Base-by-base conservation (phyloP, 768 basidiomycete genomes). In the Naganishia antarctica region DNA sequence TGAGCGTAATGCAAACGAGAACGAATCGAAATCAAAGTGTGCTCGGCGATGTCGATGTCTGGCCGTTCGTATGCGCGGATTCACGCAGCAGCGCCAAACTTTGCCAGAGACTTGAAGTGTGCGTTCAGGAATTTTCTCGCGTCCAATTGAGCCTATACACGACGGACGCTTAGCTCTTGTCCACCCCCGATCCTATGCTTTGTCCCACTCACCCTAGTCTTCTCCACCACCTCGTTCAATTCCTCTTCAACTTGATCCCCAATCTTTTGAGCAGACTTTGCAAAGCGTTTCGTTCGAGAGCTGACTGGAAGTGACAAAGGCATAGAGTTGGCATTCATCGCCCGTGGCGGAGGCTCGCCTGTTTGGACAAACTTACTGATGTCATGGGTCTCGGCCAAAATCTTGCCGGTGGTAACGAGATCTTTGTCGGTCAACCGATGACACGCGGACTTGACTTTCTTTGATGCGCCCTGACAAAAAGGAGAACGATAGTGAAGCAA, bases 91-190 rank as follows among this genome's bases (percentile, higher is more conserved):
- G 13, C 53, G 31, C 53, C 31, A 25, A 25, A 26, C 37, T 57
- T 57, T 16, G 53, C 32, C 21, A 57, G 13, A 8, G 53, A 21
- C 53, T 32, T 41, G 37, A 57, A 57, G 53, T 37, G 32, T 13
- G 18, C 34, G 11, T 57, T 57, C 34, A 57, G 21, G 18, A 57
- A 40, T 34, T n/a, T 40, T n/a, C 37, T 57, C 34, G 53, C 53
- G 12, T 57, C 53, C 11, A 41, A 29, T 26, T 40, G 34, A 18
- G 1, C 18, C 53, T 57, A 9, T 16, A 57, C 34, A 12, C 23
- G 4, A 12, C n/a, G 23, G 23, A 57, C 11, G 34, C 21, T 57
- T 18, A 51, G n/a, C 18, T 2, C 5, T 3, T 21, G 8, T 37
- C 34, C 34, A 37, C 43, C 9, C n/a, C n/a, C 43, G 18, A 9